Evolutionary conservation across 2,329 filamentous ascomycete genomes (phyloP).

Genomic region (Endocalyx cinctus): DNA sequence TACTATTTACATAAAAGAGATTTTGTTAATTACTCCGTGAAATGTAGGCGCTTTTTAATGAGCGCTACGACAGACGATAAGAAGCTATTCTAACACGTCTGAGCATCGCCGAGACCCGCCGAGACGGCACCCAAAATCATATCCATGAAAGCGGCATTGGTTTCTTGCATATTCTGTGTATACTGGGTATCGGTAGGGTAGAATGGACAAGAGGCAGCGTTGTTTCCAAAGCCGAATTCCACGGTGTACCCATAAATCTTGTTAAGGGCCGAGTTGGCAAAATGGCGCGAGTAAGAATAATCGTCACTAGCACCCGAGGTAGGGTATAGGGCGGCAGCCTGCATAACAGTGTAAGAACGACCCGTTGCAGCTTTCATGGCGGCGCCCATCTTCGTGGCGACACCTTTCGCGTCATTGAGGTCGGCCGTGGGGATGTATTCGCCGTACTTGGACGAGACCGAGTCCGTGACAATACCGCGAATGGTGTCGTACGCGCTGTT

Average conservation of each 20-base stretch:
- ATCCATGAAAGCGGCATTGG: conserved; percentile 44
- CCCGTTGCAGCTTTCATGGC: conserved; percentile 36
- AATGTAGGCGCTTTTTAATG: too few species aligned
- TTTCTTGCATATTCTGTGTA: conserved; percentile 39
- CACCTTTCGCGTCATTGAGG: conserved; percentile 25
- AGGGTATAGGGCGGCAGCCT: conserved; percentile 39
- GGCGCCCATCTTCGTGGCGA: conserved; percentile 29
- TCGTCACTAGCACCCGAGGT: conserved; percentile 43
- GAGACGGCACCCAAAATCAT: conserved; percentile 27
- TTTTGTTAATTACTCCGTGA: too few species aligned
- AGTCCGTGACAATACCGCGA: conserved; percentile 41
- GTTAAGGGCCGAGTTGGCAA: conserved; percentile 29
- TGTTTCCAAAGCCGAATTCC: conserved; percentile 42
- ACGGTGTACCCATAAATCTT: conserved; percentile 39
- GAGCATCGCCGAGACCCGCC: conserved; percentile 14
- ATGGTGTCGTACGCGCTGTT: conserved; percentile 48
- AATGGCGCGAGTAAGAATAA: conserved; percentile 42
- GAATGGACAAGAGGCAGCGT: conserved; percentile 33
- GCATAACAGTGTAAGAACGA: conserved; percentile 32
- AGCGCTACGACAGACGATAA: too few species aligned
- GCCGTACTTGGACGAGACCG: conserved; percentile 32
- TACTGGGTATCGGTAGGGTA: conserved; percentile 41
- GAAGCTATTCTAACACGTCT: conserved; percentile 1
- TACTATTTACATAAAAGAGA: too few species aligned
- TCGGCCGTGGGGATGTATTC: conserved; percentile 41